Conservation (phyloP, 805 yeast species). For the Scheffersomyces lignosus region DNA sequence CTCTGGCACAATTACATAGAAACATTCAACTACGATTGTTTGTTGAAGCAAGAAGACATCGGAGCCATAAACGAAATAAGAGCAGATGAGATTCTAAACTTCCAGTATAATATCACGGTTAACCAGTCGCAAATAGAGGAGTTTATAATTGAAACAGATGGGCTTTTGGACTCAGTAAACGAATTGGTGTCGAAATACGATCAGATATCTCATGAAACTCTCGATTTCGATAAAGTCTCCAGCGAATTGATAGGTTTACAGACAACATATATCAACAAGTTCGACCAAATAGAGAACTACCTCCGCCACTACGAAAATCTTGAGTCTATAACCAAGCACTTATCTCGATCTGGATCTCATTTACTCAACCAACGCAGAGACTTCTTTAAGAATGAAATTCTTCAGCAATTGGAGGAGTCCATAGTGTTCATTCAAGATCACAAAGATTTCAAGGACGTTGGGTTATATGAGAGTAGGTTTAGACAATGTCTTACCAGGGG, state of each 20-base stretch:
- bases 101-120: constrained; percentile 32
- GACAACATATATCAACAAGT: constrained; percentile 38
- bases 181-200: constrained; percentile 53
- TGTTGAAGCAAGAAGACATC: constrained; percentile 43
- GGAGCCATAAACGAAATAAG: constrained; percentile 36
- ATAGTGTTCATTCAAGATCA: constrained; percentile 58
- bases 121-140: constrained; percentile 18
- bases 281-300: constrained; percentile 45
- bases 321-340: constrained; percentile 64
- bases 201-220: constrained; percentile 60
- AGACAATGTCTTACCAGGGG: constrained; percentile 84
- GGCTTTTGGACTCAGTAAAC: constrained; percentile 46
- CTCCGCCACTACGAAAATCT: constrained; percentile 67
- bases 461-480: constrained; percentile 66
- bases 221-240: constrained; percentile 61
- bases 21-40: constrained; percentile 42
- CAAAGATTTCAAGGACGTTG: constrained; percentile 60
- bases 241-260: constrained; percentile 50
- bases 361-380: constrained; percentile 53
- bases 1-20: constrained; percentile 36
- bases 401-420: constrained; percentile 65
- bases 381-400: constrained; percentile 43
- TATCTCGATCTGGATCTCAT: constrained; percentile 67
- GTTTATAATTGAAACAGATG: constrained; percentile 47
- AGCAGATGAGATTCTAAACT: constrained; percentile 32